These are phyloP conservation scores for Macadamia integrifolia DNA, from an alignment of 164 flowering plant species.

Conservation along the genomic window DNA sequence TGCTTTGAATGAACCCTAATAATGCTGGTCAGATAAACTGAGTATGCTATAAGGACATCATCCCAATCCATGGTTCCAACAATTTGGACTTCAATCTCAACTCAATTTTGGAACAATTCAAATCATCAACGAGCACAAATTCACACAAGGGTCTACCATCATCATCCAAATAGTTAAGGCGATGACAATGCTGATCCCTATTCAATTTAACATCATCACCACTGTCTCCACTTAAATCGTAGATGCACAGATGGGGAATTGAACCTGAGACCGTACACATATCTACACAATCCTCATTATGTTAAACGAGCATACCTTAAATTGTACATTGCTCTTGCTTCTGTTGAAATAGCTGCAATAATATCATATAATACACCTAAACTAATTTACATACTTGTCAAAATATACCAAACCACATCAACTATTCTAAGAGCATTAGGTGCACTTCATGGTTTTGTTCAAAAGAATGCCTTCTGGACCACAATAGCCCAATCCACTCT, in stretches of 20 bases:
- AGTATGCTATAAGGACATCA: slow-evolving; percentile 17
- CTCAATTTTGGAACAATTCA: neutral
- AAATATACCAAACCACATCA: too few species aligned
- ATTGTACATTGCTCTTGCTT: too few species aligned
- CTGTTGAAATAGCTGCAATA: too few species aligned
- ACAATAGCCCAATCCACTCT: too few species aligned
- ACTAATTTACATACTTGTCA: too few species aligned
- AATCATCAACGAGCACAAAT: slow-evolving; percentile 3
- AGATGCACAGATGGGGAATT: slow-evolving; percentile 21
- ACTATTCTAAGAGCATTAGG: too few species aligned
- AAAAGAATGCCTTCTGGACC: too few species aligned
- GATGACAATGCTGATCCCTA: neutral
- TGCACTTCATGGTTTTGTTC: too few species aligned
- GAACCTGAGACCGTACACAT: slow-evolving; percentile 46
- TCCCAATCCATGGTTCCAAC: slow-evolving; percentile 11
- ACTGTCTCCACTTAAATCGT: neutral
- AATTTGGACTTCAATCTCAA: slow-evolving; percentile 4
- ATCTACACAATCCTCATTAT: too few species aligned
- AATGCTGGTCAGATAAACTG: slow-evolving; percentile 3
- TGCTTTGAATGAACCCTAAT: slow-evolving; percentile 14
- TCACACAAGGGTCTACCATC: slow-evolving; percentile 7
- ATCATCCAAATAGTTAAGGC: neutral
- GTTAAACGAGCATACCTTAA: too few species aligned
- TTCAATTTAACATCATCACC: neutral
- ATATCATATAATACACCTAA: too few species aligned